Base-by-base conservation (phyloP, 73 alveolate species). In the Paramecium caudatum region DNA sequence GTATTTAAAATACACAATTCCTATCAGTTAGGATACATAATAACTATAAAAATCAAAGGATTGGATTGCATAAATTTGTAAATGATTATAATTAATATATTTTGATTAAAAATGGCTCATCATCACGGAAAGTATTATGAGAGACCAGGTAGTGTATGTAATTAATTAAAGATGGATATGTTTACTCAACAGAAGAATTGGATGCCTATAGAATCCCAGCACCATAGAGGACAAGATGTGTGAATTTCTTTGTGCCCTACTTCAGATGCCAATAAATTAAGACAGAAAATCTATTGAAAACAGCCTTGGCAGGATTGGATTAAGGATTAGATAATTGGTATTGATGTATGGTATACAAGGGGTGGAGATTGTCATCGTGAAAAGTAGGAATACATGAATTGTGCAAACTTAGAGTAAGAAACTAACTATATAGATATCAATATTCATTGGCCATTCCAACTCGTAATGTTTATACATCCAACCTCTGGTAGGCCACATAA, bases 91-190 rank as follows among this genome's bases (percentile, higher is more conserved):
- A 74, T 74, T 39, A 45, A 74, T 34, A 74, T 74, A 21, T 41
- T 34, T 30, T n/a, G 43, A 74, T 74, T 16, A 74, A 74, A 6
- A 27, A 74, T 74, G 88, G 17, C 88, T 74, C 88, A 74, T 47
- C 88, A 74, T 25, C 88, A 74, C 30, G 39, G 32, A 74, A 37
- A 23, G 19, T 74, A 74, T 74, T 74, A 74, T 74, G 88, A 37
- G 12, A 74, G 69, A 74, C 55, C 43, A 19, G 88, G 88, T 74
- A 74, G 7, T 1, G 16, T 4, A 16, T 15, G 1, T 9, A 2
- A 17, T 9, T 41, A 39, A 16, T 41, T 5, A 36, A 41, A 74
- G 88, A 74, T 74, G 88, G 88, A 37, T 74, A 39, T 74, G 62
- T 41, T 10, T 74, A 74, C 10, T 3, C 69, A 19, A 30, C 23